phyloP scores from a whole-genome alignment of 805 yeast species.

The Myxozyma neotropica region DNA sequence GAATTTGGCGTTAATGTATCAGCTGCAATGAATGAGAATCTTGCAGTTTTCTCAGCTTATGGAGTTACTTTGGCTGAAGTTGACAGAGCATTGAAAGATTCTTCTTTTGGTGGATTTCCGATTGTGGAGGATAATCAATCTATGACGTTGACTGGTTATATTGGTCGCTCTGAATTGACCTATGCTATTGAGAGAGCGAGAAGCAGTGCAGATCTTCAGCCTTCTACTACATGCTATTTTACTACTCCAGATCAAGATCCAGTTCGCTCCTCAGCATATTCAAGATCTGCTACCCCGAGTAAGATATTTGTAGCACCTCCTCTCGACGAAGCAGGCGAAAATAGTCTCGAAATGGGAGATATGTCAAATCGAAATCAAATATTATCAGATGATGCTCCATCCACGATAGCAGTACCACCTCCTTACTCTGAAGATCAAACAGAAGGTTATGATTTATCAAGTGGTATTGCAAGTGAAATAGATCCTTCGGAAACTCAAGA shows the following conservation, averaged over 20 bases:
- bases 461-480: background rate
- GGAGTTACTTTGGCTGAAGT: constrained; percentile 37
- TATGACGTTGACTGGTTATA: constrained; percentile 42
- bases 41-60: constrained; percentile 26
- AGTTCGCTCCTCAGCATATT: background rate
- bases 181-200: constrained; percentile 30
- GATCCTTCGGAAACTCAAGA: background rate
- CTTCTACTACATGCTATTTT: constrained; percentile 22
- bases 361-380: background rate
- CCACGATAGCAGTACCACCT: background rate
- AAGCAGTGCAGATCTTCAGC: background rate
- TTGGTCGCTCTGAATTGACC: constrained; percentile 38
- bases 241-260: constrained; percentile 31
- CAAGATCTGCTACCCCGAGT: background rate
- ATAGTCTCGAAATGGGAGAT: background rate
- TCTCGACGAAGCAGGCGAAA: background rate
- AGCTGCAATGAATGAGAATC: constrained; percentile 63
- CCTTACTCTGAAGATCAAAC: background rate
- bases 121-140: constrained; percentile 41
- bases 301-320: constrained; percentile 4
- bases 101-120: constrained; percentile 44
- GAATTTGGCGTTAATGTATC: constrained; percentile 54
- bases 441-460: background rate
- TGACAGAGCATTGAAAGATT: constrained; percentile 29
- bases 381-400: background rate